These are phyloP conservation scores for Stagonosporopsis rhizophila DNA, from an alignment of 2,329 filamentous ascomycete species.

Conservation along the genomic window DNA sequence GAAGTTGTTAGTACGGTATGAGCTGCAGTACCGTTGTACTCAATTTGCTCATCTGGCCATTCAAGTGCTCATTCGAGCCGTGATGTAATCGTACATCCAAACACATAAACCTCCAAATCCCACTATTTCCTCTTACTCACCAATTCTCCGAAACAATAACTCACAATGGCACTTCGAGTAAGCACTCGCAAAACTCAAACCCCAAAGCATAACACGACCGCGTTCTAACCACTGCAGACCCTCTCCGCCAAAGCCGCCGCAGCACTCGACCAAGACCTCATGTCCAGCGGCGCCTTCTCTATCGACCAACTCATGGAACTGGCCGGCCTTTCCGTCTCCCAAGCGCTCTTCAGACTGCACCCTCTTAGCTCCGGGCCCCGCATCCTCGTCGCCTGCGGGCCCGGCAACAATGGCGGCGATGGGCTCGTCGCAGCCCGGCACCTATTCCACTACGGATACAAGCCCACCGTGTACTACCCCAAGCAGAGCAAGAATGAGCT, in stretches of 20 bases:
- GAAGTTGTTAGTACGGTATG: no score
- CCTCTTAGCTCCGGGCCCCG: slow-evolving; percentile 74
- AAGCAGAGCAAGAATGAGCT: slow-evolving; percentile 90
- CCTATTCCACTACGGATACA: slow-evolving; percentile 89
- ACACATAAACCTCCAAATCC: not conserved
- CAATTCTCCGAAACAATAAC: not conserved
- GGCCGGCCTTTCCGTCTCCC: slow-evolving; percentile 89
- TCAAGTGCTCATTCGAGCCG: slow-evolving; percentile 1
- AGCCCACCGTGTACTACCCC: slow-evolving; percentile 88
- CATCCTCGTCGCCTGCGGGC: slow-evolving; percentile 89
- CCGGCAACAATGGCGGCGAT: slow-evolving; percentile 81
- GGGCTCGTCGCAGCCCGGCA: slow-evolving; percentile 94
- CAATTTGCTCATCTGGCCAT: not conserved
- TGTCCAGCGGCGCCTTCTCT: slow-evolving; percentile 87
- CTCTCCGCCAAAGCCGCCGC: slow-evolving; percentile 86
- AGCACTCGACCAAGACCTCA: slow-evolving; percentile 90
- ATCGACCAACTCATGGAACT: slow-evolving; percentile 98
- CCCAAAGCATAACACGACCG: not conserved
- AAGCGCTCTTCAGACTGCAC: slow-evolving; percentile 88
- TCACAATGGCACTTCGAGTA: slow-evolving; percentile 29
- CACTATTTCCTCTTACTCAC: not conserved
- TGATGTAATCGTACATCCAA: slow-evolving; percentile 20
- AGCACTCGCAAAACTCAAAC: no score
- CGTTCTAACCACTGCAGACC: slow-evolving; percentile 64
- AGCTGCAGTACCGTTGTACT: no score